Evolutionary conservation across 2,329 filamentous ascomycete species (phyloP).

Genomic region (Colletotrichum godetiae): DNA sequence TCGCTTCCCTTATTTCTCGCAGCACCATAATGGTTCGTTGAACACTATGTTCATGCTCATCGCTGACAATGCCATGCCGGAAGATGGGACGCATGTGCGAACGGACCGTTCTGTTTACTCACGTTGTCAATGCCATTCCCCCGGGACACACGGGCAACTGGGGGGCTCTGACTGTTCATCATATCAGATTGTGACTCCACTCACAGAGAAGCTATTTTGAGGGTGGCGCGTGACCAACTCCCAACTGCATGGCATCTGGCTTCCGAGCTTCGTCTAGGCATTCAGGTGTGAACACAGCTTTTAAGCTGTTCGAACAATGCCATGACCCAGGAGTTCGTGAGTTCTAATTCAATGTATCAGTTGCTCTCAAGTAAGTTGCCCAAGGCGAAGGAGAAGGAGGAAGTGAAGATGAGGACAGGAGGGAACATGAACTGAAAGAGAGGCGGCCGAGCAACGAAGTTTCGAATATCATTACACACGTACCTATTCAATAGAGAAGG

Average conservation of each 20-base stretch:
- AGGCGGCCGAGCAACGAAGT: no score
- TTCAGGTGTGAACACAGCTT: no score
- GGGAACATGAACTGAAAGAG: no score
- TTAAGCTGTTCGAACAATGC: no score
- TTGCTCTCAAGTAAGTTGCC: no score
- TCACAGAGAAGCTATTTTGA: neutral
- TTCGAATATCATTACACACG: no score
- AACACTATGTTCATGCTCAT: neutral
- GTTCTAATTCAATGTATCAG: no score
- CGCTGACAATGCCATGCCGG: neutral
- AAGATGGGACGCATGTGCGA: neutral
- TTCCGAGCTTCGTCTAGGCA: no score
- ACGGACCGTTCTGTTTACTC: neutral
- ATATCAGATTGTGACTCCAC: neutral
- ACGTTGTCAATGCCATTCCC: neutral
- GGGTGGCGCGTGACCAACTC: neutral
- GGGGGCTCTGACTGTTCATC: neutral
- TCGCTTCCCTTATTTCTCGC: neutral
- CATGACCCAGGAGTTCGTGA: no score
- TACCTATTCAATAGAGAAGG: no score
- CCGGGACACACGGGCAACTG: neutral
- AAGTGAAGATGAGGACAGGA: no score
- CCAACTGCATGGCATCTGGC: neutral
- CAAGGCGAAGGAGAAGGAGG: no score
- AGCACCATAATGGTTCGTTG: neutral